phyloP scores from a whole-genome alignment of 2,329 filamentous ascomycete species.

The Volutella citrinella region DNA sequence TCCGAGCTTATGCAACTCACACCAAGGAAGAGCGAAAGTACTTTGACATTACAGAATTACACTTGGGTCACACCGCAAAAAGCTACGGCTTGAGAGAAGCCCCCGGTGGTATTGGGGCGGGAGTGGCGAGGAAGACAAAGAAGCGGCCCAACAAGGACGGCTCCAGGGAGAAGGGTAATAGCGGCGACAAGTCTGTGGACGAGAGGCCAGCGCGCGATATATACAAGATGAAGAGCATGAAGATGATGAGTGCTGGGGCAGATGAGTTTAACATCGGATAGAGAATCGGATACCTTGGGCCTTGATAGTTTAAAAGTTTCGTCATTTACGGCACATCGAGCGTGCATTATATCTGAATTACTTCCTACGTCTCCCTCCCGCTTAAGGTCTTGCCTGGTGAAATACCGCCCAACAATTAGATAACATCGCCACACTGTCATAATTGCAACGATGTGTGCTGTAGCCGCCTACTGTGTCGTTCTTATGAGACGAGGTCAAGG shows the following conservation, averaged over 20 bases:
- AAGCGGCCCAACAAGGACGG: constrained; percentile 33
- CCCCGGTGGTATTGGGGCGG: constrained; percentile 73
- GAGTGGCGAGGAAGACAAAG: constrained; percentile 46
- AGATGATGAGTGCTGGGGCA: constrained; percentile 61
- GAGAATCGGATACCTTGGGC: constrained; percentile 10
- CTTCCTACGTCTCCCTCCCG: too few species aligned
- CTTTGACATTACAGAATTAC: constrained; percentile 89
- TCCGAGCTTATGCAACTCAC: constrained; percentile 93
- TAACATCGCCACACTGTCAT: too few species aligned
- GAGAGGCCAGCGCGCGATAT: constrained; percentile 38
- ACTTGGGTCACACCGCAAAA: constrained; percentile 91
- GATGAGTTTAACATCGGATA: constrained; percentile 69
- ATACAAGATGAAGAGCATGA: constrained; percentile 60
- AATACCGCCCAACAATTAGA: too few species aligned
- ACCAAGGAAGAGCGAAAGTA: constrained; percentile 77
- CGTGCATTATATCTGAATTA: too few species aligned
- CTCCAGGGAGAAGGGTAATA: constrained; percentile 29
- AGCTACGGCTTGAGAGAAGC: constrained; percentile 87
- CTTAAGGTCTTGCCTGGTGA: too few species aligned
- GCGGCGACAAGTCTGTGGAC: constrained; percentile 35
- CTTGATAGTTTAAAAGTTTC: too few species aligned
- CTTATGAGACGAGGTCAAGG: too few species aligned
- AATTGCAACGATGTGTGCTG: too few species aligned
- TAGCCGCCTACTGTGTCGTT: too few species aligned
- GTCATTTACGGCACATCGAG: too few species aligned